phyloP scores from a whole-genome alignment of 2,329 filamentous ascomycete genomes.

The Pyricularia sp. region DNA sequence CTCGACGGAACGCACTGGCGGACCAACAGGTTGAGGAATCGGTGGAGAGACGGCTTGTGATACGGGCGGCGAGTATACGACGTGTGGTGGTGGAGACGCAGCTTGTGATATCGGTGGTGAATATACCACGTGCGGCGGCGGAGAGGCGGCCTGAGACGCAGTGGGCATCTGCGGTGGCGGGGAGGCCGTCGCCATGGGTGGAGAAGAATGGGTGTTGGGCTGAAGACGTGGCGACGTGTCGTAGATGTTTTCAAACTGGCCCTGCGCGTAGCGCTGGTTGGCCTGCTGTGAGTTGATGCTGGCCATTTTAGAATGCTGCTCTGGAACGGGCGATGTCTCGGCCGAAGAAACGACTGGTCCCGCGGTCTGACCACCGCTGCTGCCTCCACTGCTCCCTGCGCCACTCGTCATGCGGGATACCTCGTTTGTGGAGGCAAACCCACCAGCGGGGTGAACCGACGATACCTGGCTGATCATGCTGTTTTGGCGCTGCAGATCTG shows the following conservation, averaged over 20 bases:
- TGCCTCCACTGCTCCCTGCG: neutral
- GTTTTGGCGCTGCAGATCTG: slow-evolving; percentile 14
- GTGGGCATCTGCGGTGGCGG: neutral
- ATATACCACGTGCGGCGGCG: neutral
- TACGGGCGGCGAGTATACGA: neutral
- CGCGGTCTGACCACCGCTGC: neutral
- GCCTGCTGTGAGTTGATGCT: slow-evolving; percentile 8
- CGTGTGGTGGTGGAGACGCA: neutral
- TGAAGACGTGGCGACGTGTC: slow-evolving; percentile 12
- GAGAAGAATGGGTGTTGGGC: neutral
- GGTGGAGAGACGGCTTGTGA: neutral
- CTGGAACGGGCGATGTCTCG: neutral
- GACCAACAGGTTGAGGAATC: neutral
- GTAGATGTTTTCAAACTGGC: slow-evolving; percentile 23
- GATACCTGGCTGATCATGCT: slow-evolving; percentile 19
- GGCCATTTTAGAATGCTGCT: slow-evolving; percentile 4
- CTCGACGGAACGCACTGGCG: neutral
- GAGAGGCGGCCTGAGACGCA: neutral
- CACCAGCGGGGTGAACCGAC: slow-evolving; percentile 10
- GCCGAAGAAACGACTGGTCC: neutral
- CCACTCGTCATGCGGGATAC: slow-evolving; percentile 2
- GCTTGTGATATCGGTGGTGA: neutral
- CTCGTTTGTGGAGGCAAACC: neutral
- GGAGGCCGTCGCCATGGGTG: neutral
- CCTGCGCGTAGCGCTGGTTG: slow-evolving; percentile 9